Evolutionary conservation across 495 filamentous ascomycete species (phyloP).

Genomic region (Monascus purpureus): DNA sequence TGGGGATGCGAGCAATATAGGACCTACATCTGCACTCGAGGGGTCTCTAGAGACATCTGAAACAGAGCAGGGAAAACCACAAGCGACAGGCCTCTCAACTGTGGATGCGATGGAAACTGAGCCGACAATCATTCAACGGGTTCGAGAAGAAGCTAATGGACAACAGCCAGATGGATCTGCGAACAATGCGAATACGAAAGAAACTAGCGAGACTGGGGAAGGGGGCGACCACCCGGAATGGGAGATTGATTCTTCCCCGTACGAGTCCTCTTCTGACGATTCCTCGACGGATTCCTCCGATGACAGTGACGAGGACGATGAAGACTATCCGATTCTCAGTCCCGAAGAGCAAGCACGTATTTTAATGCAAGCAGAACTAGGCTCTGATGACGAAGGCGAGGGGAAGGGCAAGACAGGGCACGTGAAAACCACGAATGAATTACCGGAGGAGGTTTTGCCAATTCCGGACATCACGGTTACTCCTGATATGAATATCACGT

Average conservation of each 20-base stretch:
- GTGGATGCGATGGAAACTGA: conserved; percentile 25
- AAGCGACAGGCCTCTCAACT: conserved; percentile 1
- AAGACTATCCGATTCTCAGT: conserved; percentile 55
- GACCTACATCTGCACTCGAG: too few species aligned
- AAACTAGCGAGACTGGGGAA: conserved; percentile 6
- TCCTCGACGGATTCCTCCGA: conserved; percentile 41
- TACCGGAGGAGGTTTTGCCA: conserved; percentile 49
- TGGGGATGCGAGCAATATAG: too few species aligned
- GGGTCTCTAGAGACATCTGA: neutral
- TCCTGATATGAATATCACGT: conserved; percentile 56
- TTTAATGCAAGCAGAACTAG: conserved; percentile 61
- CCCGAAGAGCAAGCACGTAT: conserved; percentile 67
- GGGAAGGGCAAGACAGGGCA: conserved; percentile 33
- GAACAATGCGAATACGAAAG: neutral
- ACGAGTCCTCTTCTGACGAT: conserved; percentile 40
- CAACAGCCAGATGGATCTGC: conserved; percentile 1
- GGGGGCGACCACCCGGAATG: conserved; percentile 56
- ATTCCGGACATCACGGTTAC: conserved; percentile 64
- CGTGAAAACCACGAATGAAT: conserved; percentile 61
- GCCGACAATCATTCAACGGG: conserved; percentile 5
- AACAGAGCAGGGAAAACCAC: conserved; percentile 1
- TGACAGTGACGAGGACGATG: conserved; percentile 51
- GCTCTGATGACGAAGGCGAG: conserved; percentile 56
- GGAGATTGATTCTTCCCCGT: conserved; percentile 52
- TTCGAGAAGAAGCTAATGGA: conserved; percentile 2